These are phyloP conservation scores for Entonaema liquescens DNA, from an alignment of 495 filamentous ascomycete species.

Conservation along the genomic window DNA sequence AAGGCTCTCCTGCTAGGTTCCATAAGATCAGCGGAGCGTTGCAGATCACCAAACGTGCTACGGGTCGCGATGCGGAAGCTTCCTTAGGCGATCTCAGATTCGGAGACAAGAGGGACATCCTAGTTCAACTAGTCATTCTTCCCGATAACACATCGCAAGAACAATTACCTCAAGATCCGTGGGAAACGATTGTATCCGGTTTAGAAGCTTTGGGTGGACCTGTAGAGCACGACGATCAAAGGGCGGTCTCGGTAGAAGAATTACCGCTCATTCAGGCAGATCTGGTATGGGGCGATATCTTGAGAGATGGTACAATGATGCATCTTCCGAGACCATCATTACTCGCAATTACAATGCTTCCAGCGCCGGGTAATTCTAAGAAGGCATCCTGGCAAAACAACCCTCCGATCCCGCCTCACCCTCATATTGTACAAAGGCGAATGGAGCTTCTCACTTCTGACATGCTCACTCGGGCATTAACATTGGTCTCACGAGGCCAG, in stretches of 20 bases:
- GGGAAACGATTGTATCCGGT: constrained; percentile 96
- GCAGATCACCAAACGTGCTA: constrained; percentile 97
- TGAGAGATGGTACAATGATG: constrained; percentile 87
- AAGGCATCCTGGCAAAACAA: constrained; percentile 68
- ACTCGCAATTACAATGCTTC: constrained; percentile 99
- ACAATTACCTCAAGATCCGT: constrained; percentile 87
- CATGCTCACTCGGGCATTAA: constrained; percentile 94
- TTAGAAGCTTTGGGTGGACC: constrained; percentile 95
- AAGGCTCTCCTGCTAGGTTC: constrained; percentile 97
- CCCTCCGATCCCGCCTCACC: constrained; percentile 94
- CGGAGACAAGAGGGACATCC: constrained; percentile 96
- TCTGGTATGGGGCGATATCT: constrained; percentile 90
- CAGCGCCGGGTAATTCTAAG: constrained; percentile 69
- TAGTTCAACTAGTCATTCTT: constrained; percentile 92
- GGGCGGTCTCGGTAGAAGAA: constrained; percentile 88
- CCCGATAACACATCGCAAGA: constrained; percentile 90
- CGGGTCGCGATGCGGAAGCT: constrained; percentile 93
- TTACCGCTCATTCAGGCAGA: constrained; percentile 96
- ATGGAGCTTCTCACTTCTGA: constrained; percentile 99
- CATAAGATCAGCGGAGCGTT: constrained; percentile 98
- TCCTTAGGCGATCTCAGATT: constrained; percentile 92
- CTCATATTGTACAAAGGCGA: constrained; percentile 91
- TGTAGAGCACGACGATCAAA: constrained; percentile 84
- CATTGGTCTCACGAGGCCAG: constrained; percentile 88
- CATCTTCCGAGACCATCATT: constrained; percentile 90